Evolutionary conservation across 2,329 filamentous ascomycete species (phyloP), one percentile per base, ranked within the genome.

Genomic region (Aspergillus persii): DNA sequence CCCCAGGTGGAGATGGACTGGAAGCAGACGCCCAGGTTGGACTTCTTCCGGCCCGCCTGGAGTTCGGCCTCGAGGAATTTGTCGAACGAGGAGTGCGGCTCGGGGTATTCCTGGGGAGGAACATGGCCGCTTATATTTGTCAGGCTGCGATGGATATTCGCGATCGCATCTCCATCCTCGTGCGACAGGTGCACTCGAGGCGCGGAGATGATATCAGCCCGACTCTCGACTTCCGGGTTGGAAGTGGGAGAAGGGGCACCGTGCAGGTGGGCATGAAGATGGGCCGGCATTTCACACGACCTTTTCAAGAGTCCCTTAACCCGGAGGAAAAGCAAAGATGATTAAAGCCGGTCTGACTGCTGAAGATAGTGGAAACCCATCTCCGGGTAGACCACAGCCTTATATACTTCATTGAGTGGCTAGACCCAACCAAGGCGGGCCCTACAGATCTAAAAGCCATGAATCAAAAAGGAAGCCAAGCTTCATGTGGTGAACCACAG

Each of bases 1-100:
- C 89, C 89, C 74, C 88, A 87, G 18, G 91, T 89, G 0, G 85
- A 90, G 49, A 92, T 78, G 61, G 89, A 81, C 72, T 87, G 89
- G 77, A 88, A 92, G 5, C 90, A 79, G 1, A 92, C 87, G 2
- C 90, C 89, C 4, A 92, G 84, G 67, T 87, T 89, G 72, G 91
- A 91, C 8, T 84, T 81, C 0, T 88, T 88, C 50, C 77, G 78
- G 6, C 84, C 86, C 3, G 71, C 69, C 54, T 90, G 88, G 65
- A 89, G 85, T 2, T 89, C 89, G 65, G 89, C 84, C 36, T 84
- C 84, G 74, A 91, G 85, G 68, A 92, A 91, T 18, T 84, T 77
- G 49, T 84, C 84, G 8, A 91, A 81, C 36, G 88, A 82, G 55
- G 91, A 91, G 11, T 86, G 87, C 1, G 71, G 72, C 49, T 74